Conservation (phyloP, 1,284 basidiomycete species). For the Singerocomus inundabilis region DNA sequence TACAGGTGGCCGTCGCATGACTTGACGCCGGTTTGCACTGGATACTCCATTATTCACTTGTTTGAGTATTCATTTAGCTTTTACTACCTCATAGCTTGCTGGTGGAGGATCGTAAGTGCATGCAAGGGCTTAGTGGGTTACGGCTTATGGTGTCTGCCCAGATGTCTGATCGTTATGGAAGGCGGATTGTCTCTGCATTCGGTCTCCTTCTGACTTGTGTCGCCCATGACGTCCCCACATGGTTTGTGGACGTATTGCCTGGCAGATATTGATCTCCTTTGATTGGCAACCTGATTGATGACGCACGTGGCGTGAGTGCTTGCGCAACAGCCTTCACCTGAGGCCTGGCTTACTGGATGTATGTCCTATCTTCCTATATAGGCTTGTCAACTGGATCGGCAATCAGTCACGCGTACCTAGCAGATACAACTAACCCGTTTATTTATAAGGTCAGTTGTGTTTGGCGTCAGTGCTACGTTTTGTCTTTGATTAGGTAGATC, state of each 20-base stretch:
- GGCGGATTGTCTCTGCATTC: slow-evolving; percentile 57
- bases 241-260: slow-evolving; percentile 58
- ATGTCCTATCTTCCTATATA: slow-evolving; percentile 2
- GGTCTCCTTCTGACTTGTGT: slow-evolving; percentile 68
- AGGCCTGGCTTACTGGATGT: not conserved
- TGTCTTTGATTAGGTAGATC: slow-evolving; percentile 39
- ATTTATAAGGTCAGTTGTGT: slow-evolving; percentile 25
- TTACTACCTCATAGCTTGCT: slow-evolving; percentile 74
- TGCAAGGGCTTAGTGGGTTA: not conserved
- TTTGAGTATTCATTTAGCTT: slow-evolving; percentile 38
- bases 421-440: slow-evolving; percentile 30
- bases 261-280: slow-evolving; percentile 86
- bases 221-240: slow-evolving; percentile 65
- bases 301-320: slow-evolving; percentile 69
- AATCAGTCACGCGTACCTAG: slow-evolving; percentile 23
- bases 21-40: slow-evolving; percentile 52
- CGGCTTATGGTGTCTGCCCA: slow-evolving; percentile 28
- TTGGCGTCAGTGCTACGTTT: not conserved
- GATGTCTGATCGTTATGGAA: slow-evolving; percentile 80
- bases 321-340: not conserved
- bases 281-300: slow-evolving; percentile 72
- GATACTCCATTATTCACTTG: slow-evolving; percentile 2
- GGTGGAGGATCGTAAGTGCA: slow-evolving; percentile 69
- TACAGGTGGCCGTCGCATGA: slow-evolving; percentile 71
- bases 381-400: slow-evolving; percentile 24